Evolutionary conservation across 768 basidiomycete genomes (phyloP).

Genomic region (Xerocomellus intermedius): DNA sequence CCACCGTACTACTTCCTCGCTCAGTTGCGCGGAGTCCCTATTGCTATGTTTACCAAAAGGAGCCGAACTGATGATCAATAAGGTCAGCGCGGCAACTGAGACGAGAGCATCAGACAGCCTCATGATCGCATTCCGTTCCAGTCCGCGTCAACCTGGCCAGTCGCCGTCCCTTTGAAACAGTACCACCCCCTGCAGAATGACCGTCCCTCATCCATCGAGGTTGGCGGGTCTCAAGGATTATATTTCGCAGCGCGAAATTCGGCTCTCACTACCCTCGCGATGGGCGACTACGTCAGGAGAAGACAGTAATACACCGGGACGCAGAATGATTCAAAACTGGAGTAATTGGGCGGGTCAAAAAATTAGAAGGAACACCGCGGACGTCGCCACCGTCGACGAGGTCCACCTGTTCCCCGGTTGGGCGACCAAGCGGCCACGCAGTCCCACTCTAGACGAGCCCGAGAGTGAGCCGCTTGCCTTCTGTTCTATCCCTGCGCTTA

Average conservation of each 20-base stretch:
- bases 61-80: not conserved
- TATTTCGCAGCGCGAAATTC: slow-evolving; percentile 44
- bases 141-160: not conserved
- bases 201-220: slow-evolving; percentile 32
- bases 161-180: not conserved
- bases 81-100: too few species aligned
- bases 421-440: slow-evolving; percentile 57
- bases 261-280: slow-evolving; percentile 23
- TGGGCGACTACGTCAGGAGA: slow-evolving; percentile 19
- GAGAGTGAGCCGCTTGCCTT: slow-evolving; percentile 21
- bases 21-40: not conserved
- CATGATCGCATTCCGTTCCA: slow-evolving; percentile 13
- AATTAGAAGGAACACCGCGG: slow-evolving; percentile 34
- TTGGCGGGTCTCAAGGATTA: slow-evolving; percentile 48
- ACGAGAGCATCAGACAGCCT: not conserved
- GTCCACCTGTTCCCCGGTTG: slow-evolving; percentile 77
- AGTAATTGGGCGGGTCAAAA: slow-evolving; percentile 65
- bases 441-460: slow-evolving; percentile 19
- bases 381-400: slow-evolving; percentile 39
- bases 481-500: not conserved
- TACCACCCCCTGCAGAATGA: slow-evolving; percentile 21
- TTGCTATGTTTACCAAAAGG: not conserved
- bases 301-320: slow-evolving; percentile 20
- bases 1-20: not conserved
- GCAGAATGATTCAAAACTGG: slow-evolving; percentile 44